These are phyloP conservation scores for Lactarius evosmus DNA, from an alignment of 768 basidiomycete species.

Conservation along the genomic window DNA sequence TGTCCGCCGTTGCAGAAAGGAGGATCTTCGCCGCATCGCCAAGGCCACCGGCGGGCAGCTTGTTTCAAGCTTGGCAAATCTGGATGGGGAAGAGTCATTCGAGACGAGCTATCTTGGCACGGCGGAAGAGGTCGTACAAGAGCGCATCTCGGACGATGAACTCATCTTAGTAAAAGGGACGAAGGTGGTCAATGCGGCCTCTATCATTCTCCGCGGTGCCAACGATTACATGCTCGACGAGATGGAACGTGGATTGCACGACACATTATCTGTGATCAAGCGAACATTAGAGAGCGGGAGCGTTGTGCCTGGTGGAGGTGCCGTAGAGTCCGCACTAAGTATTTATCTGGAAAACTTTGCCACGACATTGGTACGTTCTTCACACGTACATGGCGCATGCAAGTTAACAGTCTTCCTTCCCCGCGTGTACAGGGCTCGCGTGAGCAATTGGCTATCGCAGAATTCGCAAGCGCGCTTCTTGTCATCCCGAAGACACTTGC, in stretches of 20 bases:
- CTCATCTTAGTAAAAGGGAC: constrained; percentile 97
- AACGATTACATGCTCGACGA: constrained; percentile 99
- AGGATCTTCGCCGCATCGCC: constrained; percentile 94
- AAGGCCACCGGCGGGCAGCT: constrained; percentile 95
- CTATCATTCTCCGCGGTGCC: constrained; percentile 91
- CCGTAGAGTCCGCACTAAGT: constrained; percentile 93
- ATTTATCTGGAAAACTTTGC: constrained; percentile 99
- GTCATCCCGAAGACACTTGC: constrained; percentile 96
- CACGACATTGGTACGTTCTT: constrained; percentile 77
- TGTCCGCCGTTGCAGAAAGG: constrained; percentile 94
- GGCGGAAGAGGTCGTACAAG: constrained; percentile 95
- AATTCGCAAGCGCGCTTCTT: constrained; percentile 89
- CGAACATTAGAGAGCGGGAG: constrained; percentile 93
- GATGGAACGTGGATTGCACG: constrained; percentile 97
- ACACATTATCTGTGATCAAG: constrained; percentile 93
- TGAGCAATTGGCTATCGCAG: constrained; percentile 98
- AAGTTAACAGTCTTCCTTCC: not conserved
- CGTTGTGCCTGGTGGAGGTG: constrained; percentile 96
- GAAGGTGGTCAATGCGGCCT: constrained; percentile 90
- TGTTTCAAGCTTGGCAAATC: constrained; percentile 88
- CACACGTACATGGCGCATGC: not conserved
- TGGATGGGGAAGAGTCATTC: constrained; percentile 97
- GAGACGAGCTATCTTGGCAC: constrained; percentile 86
- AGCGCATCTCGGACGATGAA: constrained; percentile 98
- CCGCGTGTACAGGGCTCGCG: constrained; percentile 72